These are phyloP conservation scores for Ailanthus altissimus DNA, from an alignment of 345 rosid genomes.

Conservation along the genomic window DNA sequence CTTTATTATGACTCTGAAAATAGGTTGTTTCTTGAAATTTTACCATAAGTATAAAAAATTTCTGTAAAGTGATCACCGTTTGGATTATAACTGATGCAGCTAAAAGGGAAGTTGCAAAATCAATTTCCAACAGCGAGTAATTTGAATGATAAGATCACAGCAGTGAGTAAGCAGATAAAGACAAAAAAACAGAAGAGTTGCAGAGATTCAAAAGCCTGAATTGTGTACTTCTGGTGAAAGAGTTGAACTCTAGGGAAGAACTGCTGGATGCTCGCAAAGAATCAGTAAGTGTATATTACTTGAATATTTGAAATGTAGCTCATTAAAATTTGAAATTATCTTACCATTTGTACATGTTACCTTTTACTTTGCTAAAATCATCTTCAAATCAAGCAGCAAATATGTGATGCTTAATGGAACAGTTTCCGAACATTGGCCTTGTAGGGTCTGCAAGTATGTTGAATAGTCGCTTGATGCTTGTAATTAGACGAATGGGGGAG, in stretches of 20 bases:
- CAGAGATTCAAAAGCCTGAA: slow-evolving; percentile 21
- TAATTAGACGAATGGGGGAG: slow-evolving; percentile 37
- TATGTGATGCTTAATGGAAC: neutral
- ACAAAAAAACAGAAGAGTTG: slow-evolving; percentile 25
- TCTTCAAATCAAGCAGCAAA: neutral
- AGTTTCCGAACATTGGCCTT: neutral
- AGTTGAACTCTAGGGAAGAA: slow-evolving; percentile 26
- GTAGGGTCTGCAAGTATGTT: slow-evolving; percentile 30
- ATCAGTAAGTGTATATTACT: slow-evolving; percentile 22
- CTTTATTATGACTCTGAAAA: slow-evolving; percentile 1
- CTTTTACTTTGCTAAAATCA: neutral
- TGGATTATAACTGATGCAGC: slow-evolving; percentile 23
- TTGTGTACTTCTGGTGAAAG: slow-evolving; percentile 15
- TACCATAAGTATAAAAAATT: neutral
- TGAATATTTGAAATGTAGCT: neutral
- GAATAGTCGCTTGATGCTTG: slow-evolving; percentile 18
- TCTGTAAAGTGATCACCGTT: neutral
- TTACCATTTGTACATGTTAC: neutral
- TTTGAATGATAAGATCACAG: slow-evolving; percentile 17
- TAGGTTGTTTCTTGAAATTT: neutral
- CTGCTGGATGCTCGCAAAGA: slow-evolving; percentile 40
- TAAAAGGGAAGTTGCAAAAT: slow-evolving; percentile 21
- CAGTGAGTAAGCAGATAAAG: slow-evolving; percentile 22
- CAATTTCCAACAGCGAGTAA: neutral
- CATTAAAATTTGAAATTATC: neutral